A percentile compares a stretch with the other conserved stretches of the same genome.
These are phyloP conservation scores for Colletotrichum acutatum DNA, from an alignment of 2,329 filamentous ascomycete genomes.

Conservation along the genomic window DNA sequence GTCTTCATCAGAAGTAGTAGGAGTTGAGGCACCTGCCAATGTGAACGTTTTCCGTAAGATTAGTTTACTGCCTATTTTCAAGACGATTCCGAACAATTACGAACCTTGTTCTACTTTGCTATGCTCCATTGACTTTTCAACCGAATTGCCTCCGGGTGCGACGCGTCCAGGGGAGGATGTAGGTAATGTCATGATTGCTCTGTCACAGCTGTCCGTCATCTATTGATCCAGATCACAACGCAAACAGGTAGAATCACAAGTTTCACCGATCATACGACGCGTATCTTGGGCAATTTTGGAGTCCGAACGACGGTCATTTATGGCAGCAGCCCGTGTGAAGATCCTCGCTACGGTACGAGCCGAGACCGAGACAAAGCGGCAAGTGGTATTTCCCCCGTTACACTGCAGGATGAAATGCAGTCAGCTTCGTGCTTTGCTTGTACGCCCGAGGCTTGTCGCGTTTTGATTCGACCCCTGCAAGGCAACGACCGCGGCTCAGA, in stretches of 20 bases:
- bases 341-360: not conserved
- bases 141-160: not conserved
- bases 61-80: not conserved
- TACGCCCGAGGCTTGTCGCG: not conserved
- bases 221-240: no score
- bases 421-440: not conserved
- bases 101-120: not conserved
- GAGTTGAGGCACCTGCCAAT: not conserved
- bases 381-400: not conserved
- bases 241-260: no score
- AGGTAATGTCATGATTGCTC: not conserved
- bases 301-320: not conserved
- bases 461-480: not conserved
- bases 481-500: not conserved
- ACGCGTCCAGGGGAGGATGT: not conserved
- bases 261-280: not conserved
- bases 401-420: not conserved
- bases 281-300: not conserved
- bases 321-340: not conserved
- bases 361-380: not conserved
- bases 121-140: not conserved
- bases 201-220: not conserved
- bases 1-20: constrained; percentile 1
- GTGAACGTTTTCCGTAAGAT: not conserved
- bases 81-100: not conserved